phyloP scores from a whole-genome alignment of 176 grass and related monocot species.

The Oropetium thomaeum region DNA sequence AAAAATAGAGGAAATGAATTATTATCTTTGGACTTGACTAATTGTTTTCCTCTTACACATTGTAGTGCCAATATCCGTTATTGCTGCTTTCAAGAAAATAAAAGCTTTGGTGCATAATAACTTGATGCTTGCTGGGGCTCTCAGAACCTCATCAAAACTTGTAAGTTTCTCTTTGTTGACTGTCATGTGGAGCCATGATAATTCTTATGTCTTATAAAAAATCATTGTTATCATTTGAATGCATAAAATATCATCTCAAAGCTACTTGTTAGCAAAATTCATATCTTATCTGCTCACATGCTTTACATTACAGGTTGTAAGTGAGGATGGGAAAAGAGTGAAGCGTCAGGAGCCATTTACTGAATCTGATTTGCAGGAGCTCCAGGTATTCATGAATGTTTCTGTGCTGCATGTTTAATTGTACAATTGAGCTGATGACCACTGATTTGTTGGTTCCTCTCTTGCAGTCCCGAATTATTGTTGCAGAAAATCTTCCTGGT shows the following conservation, averaged over 20 bases:
- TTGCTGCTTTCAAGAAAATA: slow-evolving; percentile 96
- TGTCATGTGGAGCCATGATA: background rate
- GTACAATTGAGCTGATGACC: background rate
- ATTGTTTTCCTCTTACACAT: background rate
- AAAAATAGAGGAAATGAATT: too few relatives aligned
- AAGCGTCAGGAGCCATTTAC: slow-evolving; percentile 75
- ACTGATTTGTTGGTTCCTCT: background rate
- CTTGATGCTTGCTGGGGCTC: slow-evolving; percentile 66
- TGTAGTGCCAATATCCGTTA: slow-evolving; percentile 92
- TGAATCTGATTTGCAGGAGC: slow-evolving; percentile 80
- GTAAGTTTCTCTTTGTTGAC: slow-evolving; percentile 47
- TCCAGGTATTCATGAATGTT: slow-evolving; percentile 56
- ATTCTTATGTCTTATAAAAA: too few relatives aligned
- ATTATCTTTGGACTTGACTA: slow-evolving; percentile 3
- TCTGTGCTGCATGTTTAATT: slow-evolving; percentile 18
- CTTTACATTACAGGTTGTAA: slow-evolving; percentile 61
- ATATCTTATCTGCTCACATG: slow-evolving; percentile 12
- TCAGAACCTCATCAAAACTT: slow-evolving; percentile 85
- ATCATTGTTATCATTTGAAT: too few relatives aligned
- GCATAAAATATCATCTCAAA: background rate
- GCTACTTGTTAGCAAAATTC: background rate
- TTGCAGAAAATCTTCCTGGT: slow-evolving; percentile 92
- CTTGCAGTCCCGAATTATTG: slow-evolving; percentile 76
- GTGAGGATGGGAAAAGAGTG: slow-evolving; percentile 85
- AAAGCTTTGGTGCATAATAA: slow-evolving; percentile 76